Percentiles rank a stretch among this genome's conserved stretches.
These are phyloP conservation scores for Candida schatavii DNA, from an alignment of 805 yeast genomes.

Conservation along the genomic window DNA sequence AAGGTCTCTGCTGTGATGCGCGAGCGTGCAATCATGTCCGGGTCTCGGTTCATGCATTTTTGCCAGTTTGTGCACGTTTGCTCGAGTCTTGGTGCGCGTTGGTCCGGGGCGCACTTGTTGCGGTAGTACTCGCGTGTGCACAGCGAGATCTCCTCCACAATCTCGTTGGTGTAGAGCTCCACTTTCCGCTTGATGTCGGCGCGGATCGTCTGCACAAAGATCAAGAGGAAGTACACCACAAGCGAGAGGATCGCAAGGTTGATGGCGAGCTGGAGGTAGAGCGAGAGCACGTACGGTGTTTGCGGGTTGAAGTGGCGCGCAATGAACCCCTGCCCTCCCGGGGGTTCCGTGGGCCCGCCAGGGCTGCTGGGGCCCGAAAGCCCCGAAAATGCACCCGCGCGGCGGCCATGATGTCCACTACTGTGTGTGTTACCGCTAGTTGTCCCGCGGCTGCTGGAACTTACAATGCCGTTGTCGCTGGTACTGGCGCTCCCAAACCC, in stretches of 20 bases:
- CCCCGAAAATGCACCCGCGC: no score
- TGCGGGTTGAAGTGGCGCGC: neutral
- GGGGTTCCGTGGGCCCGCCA: slow-evolving; percentile 1
- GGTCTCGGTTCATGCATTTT: slow-evolving; percentile 79
- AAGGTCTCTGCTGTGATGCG: slow-evolving; percentile 75
- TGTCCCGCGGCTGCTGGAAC: neutral
- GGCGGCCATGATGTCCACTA: neutral
- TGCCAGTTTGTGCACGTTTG: slow-evolving; percentile 70
- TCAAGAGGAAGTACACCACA: slow-evolving; percentile 48
- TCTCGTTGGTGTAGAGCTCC: slow-evolving; percentile 57
- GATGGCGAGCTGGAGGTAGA: slow-evolving; percentile 63
- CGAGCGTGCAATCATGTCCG: slow-evolving; percentile 64
- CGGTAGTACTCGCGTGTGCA: slow-evolving; percentile 69
- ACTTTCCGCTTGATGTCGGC: slow-evolving; percentile 71
- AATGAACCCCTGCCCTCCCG: neutral
- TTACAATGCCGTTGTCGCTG: neutral
- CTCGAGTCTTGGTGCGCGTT: slow-evolving; percentile 74
- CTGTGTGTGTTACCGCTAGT: neutral
- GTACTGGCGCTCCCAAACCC: neutral
- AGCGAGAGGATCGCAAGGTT: slow-evolving; percentile 52
- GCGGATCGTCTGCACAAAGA: slow-evolving; percentile 54
- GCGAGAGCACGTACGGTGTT: slow-evolving; percentile 54
- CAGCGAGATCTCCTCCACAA: slow-evolving; percentile 57
- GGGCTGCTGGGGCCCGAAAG: neutral
- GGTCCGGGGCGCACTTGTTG: slow-evolving; percentile 62